Evolutionary conservation across 2,329 filamentous ascomycete species (phyloP), one percentile per base, ranked within the genome.

Genomic region (Aspergillus sp.): DNA sequence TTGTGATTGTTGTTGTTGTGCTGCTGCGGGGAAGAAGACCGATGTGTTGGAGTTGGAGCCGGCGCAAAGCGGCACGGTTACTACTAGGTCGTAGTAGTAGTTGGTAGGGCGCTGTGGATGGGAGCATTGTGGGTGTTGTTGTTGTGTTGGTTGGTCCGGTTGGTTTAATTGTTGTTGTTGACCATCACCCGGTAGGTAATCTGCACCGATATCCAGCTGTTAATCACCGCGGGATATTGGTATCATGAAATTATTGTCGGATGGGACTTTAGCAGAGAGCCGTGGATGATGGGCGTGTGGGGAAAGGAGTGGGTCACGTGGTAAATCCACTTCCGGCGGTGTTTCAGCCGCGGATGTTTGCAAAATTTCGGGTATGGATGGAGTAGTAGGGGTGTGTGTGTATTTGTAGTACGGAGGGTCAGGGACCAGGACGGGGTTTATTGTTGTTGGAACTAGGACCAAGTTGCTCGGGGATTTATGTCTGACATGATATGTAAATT

Each of bases 81-180:
- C 49, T 9, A 51, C 59, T 65, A 63, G 64, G 66, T 68, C 65
- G 68, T 62, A 70, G 65, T 51, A 70, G 65, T 51, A 57, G 66
- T 25, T 28, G 25, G 32, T 36, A 36, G 32, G 32, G 32, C 32
- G 32, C 12, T 36, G 32, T 10, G 13, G 32, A 36, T 57, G 60
- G 59, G 59, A 63, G 67, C 69, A 70, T 70, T 58, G 58, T 58
- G 60, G 12, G 32, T 36, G 32, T 13, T 36, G 32, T 13, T 36
- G 32, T 12, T 36, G 32, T 36, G 12, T 13, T 36, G 32, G 4
- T 36, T 36, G 32, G 2, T 13, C 12, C 32, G 5, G 32, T 36
- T 36, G 56, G 2, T 5, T 30, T 30, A n/a, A n/a, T n/a, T n/a
- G n/a, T n/a, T n/a, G n/a, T n/a, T n/a, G n/a, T n/a, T n/a, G n/a